These are phyloP conservation scores for Microbotryum scabiosae DNA, from an alignment of 1,284 basidiomycete genomes.

Conservation along the genomic window DNA sequence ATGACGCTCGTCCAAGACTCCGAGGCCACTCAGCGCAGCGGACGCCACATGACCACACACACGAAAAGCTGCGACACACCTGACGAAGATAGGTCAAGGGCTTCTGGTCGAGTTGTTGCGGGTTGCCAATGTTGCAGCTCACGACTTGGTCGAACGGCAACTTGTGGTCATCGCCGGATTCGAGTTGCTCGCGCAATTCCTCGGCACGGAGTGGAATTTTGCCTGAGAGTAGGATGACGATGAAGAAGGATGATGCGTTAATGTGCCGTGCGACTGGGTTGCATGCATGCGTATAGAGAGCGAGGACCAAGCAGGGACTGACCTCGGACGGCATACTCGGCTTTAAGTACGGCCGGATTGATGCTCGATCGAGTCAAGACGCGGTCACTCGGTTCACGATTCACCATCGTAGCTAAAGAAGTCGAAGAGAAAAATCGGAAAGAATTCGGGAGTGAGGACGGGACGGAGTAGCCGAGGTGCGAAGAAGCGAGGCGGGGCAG, in stretches of 20 bases:
- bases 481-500: neutral
- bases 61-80: slow-evolving; percentile 45
- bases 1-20: too few species aligned
- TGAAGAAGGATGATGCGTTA: too few species aligned
- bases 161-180: slow-evolving; percentile 44
- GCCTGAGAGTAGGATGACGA: too few species aligned
- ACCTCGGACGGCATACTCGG: slow-evolving; percentile 94
- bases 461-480: neutral
- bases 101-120: slow-evolving; percentile 90
- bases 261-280: too few species aligned
- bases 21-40: too few species aligned
- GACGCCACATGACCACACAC: too few species aligned
- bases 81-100: slow-evolving; percentile 90
- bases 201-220: slow-evolving; percentile 93
- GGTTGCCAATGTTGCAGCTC: slow-evolving; percentile 95
- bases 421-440: neutral
- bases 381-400: slow-evolving; percentile 16
- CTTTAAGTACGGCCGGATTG: slow-evolving; percentile 78
- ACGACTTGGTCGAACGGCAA: slow-evolving; percentile 86
- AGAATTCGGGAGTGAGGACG: neutral
- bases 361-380: slow-evolving; percentile 38
- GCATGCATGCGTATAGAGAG: too few species aligned
- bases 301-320: neutral
- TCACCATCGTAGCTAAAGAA: neutral
- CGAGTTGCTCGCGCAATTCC: slow-evolving; percentile 62